Conservation (phyloP, 2,329 filamentous ascomycete genomes). For the Diplocarpon rosae region DNA sequence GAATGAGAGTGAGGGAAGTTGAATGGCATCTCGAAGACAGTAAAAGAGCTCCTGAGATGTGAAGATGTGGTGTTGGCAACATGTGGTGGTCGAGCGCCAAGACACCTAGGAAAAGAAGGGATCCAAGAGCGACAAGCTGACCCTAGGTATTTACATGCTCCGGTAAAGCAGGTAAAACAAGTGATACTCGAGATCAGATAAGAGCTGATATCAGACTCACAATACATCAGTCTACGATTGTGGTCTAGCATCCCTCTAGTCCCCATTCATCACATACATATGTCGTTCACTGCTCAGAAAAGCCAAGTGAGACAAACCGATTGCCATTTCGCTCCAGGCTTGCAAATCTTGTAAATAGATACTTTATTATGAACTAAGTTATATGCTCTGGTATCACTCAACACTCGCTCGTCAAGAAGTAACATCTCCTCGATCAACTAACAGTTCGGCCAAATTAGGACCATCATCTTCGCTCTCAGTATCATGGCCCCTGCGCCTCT, state of each 20-base stretch:
- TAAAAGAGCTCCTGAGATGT: too few species aligned
- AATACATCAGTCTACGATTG: background rate
- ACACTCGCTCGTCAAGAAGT: constrained; percentile 4
- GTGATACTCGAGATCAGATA: background rate
- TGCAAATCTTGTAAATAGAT: too few species aligned
- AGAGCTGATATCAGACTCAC: background rate
- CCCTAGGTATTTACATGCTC: background rate
- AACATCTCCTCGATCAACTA: constrained; percentile 16
- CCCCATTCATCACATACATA: too few species aligned
- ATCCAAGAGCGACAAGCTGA: background rate
- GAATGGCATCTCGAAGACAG: constrained; percentile 1
- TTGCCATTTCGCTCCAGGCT: too few species aligned
- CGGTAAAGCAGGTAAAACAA: background rate
- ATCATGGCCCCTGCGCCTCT: constrained; percentile 6
- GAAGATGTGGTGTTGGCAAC: too few species aligned
- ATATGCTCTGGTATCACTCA: constrained; percentile 9
- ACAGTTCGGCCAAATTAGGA: constrained; percentile 19
- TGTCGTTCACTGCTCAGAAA: too few species aligned
- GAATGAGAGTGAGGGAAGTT: constrained; percentile 2
- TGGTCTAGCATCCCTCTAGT: too few species aligned
- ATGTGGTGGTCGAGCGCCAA: too few species aligned
- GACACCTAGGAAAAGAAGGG: too few species aligned
- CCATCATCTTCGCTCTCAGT: constrained; percentile 20
- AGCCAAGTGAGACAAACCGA: too few species aligned
- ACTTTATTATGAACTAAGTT: background rate